Base-by-base conservation (phyloP, 2,329 filamentous ascomycete genomes). In the Colletotrichum tabaci region DNA sequence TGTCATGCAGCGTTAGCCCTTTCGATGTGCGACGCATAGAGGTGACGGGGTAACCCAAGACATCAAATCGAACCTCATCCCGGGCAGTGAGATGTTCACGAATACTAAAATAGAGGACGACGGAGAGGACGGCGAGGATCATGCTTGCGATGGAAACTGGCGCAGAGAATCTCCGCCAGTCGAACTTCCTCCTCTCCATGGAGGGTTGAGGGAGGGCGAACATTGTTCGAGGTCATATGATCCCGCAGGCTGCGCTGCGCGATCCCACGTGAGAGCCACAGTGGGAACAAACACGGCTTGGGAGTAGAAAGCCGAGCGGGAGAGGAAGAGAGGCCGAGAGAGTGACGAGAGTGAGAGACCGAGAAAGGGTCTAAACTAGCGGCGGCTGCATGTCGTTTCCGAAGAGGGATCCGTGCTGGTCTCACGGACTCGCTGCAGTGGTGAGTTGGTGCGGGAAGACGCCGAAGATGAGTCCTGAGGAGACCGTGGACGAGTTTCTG, bases 201-300 rank as follows among this genome's bases (percentile, higher is more conserved):
- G 55, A 44, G 65, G 65, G 53, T 63, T 58, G 56, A 53, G 46
- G 47, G 53, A 55, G 61, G 46, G 66, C 35, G 46, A 42, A 42
- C 69, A 72, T 69, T 38, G 60, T 69, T 61, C 65, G 58, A 63
- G 58, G 65, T 72, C 69, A 72, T 72, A 60, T 72, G 69, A 60
- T 53, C 69, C 52, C 58, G 46, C 40, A 66, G 66, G 60, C 66
- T 68, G 65, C 61, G 61, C 61, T 21, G 49, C 49, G 49, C 38
- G 67, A 72, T 64, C 65, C 65, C 69, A 72, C 69, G 69, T 72
- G 69, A 64, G 69, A 69, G 65, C 53, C 61, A 56, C 66, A 53
- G 40, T 65, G 58, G 40, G 26, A 61, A 42, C 53, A 60, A 60
- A 30, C 40, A 46, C 38, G 46, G 47, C 60, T 60, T 60, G 52